Conservation (phyloP, 805 yeast genomes). For the Wickerhamomyces ciferrii region DNA sequence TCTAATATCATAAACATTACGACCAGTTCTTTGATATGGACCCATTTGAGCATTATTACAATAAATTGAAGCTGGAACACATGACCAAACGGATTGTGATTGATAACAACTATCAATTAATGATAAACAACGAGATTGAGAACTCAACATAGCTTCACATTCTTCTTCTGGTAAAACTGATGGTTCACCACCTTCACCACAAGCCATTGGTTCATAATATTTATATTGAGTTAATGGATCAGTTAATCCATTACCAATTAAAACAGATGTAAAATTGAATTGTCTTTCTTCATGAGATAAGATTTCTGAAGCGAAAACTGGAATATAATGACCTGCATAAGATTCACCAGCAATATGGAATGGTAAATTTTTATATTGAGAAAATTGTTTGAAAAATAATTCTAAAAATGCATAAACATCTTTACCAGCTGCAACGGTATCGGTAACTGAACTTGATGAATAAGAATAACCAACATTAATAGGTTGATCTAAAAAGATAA, state of each 20-base stretch:
- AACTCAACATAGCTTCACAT: slow-evolving; percentile 63
- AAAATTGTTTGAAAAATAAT: slow-evolving; percentile 73
- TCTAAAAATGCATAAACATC: slow-evolving; percentile 78
- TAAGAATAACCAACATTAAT: slow-evolving; percentile 80
- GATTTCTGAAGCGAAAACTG: slow-evolving; percentile 81
- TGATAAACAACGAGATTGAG: slow-evolving; percentile 72
- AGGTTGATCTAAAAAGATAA: slow-evolving; percentile 85
- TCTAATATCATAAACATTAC: slow-evolving; percentile 89
- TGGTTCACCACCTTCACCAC: slow-evolving; percentile 86
- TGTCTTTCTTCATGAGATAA: slow-evolving; percentile 54
- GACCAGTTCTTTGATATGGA: slow-evolving; percentile 80
- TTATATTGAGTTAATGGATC: slow-evolving; percentile 79
- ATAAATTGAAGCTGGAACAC: slow-evolving; percentile 88
- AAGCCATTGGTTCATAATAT: slow-evolving; percentile 88
- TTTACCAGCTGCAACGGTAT: slow-evolving; percentile 77
- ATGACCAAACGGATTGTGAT: slow-evolving; percentile 68
- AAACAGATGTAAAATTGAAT: slow-evolving; percentile 66
- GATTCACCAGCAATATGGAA: slow-evolving; percentile 94
- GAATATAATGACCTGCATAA: slow-evolving; percentile 93
- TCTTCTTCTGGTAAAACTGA: slow-evolving; percentile 73
- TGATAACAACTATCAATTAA: slow-evolving; percentile 78
- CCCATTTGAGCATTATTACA: slow-evolving; percentile 82
- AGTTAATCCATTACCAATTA: slow-evolving; percentile 90
- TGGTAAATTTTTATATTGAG: slow-evolving; percentile 44
- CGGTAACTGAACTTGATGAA: slow-evolving; percentile 56